A percentile compares a stretch with the other conserved stretches of the same genome.
phyloP scores from a whole-genome alignment of 1,284 basidiomycete genomes.

The Ceraceosorus guamensis region DNA sequence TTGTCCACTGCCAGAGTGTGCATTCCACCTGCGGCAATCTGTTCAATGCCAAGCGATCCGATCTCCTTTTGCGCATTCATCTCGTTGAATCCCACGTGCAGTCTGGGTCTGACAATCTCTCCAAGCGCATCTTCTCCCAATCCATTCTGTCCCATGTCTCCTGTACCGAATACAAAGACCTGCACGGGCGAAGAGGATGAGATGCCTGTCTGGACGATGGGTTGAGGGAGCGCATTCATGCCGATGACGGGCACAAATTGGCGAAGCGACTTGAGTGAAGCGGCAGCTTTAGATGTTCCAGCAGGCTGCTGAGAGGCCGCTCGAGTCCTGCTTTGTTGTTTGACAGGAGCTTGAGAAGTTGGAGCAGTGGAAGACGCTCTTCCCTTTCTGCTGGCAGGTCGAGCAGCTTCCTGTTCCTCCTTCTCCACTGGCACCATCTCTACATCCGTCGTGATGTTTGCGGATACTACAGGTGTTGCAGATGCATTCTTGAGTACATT shows the following conservation, averaged over 20 bases:
- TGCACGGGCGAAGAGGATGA: too few relatives aligned
- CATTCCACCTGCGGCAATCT: conserved; percentile 43
- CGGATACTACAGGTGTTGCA: too few relatives aligned
- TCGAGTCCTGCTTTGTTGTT: too few relatives aligned
- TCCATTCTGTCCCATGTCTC: conserved; percentile 45
- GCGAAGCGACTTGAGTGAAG: background rate
- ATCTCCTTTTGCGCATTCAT: conserved; percentile 36
- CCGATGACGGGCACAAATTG: background rate
- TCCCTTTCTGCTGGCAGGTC: too few relatives aligned
- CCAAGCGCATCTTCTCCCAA: conserved; percentile 40
- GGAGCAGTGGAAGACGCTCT: too few relatives aligned
- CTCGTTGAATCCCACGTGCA: conserved; percentile 35
- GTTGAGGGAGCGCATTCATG: background rate
- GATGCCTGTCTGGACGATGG: conserved; percentile 15
- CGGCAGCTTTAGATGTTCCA: too few relatives aligned
- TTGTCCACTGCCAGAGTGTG: conserved; percentile 43
- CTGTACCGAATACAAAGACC: conserved; percentile 46
- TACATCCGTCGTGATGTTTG: too few relatives aligned
- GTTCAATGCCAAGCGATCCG: conserved; percentile 33
- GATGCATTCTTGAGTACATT: too few relatives aligned
- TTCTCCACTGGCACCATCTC: too few relatives aligned
- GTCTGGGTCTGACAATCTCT: conserved; percentile 44
- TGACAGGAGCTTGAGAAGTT: too few relatives aligned
- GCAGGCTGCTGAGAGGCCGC: too few relatives aligned
- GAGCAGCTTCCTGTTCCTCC: too few relatives aligned